Percentiles rank a stretch among this genome's conserved stretches.
These are phyloP conservation scores for Combretum micranthum DNA, from an alignment of 345 rosid genomes.

Conservation along the genomic window DNA sequence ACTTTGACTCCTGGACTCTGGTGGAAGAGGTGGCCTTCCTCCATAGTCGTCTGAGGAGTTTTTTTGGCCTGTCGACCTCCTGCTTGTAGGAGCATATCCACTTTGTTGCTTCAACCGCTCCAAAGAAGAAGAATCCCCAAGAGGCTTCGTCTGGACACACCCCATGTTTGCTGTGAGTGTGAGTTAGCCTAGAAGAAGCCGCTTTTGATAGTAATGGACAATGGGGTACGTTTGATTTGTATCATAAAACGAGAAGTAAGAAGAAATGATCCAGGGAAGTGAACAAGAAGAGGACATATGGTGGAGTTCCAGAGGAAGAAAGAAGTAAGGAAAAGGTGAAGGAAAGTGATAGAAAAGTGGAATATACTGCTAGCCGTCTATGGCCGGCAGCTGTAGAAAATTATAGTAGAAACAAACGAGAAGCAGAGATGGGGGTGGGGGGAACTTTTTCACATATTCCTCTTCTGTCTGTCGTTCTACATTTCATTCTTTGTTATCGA, in stretches of 20 bases:
- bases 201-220: constrained; percentile 1
- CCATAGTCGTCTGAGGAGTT: constrained; percentile 3
- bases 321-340: too few relatives aligned
- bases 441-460: too few relatives aligned
- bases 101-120: constrained; percentile 37
- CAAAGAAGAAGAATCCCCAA: constrained; percentile 18
- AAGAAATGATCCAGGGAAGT: constrained; percentile 2
- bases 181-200: not conserved
- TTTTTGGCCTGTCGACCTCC: constrained; percentile 45
- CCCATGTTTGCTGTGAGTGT: constrained; percentile 33
- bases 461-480: too few relatives aligned
- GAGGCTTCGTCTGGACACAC: constrained; percentile 39
- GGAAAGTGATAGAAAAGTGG: constrained; percentile 7
- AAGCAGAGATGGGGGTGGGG: constrained; percentile 11
- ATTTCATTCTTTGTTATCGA: too few relatives aligned
- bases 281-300: constrained; percentile 18
- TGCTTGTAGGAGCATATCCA: constrained; percentile 25
- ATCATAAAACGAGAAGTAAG: not conserved
- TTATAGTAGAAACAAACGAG: constrained; percentile 17
- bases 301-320: constrained; percentile 15
- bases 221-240: not conserved
- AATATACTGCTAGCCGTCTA: constrained; percentile 29
- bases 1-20: not conserved
- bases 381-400: constrained; percentile 33
- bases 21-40: not conserved